Conservation (phyloP, 2,329 filamentous ascomycete genomes). For the Paraphaeosphaeria minitans region DNA sequence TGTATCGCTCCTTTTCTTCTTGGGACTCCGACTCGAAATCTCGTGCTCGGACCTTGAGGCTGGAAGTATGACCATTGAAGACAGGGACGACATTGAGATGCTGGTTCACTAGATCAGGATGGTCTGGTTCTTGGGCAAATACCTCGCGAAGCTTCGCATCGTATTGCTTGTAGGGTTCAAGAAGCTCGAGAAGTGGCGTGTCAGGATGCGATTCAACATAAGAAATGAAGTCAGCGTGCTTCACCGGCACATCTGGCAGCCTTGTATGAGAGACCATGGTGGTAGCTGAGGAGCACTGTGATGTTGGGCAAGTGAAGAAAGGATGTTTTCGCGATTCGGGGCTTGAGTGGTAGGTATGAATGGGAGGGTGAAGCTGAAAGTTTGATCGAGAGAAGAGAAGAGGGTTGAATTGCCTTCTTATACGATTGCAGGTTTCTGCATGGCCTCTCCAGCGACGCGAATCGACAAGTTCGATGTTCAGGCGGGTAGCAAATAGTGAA, state of each 20-base stretch:
- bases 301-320: not conserved
- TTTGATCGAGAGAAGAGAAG: not conserved
- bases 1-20: constrained; percentile 66
- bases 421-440: not conserved
- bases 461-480: no score
- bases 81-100: constrained; percentile 69
- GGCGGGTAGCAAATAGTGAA: not conserved
- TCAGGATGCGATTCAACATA: constrained; percentile 63
- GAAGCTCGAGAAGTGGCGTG: constrained; percentile 61
- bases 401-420: not conserved
- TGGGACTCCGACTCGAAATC: constrained; percentile 62
- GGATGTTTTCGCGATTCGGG: not conserved
- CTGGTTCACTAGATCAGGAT: constrained; percentile 62
- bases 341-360: not conserved
- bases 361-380: not conserved
- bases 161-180: constrained; percentile 70
- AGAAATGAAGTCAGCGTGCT: constrained; percentile 50
- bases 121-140: constrained; percentile 70
- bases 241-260: constrained; percentile 46
- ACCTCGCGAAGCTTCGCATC: constrained; percentile 69
- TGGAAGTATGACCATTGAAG: constrained; percentile 60
- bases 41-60: constrained; percentile 67
- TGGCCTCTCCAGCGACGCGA: not conserved
- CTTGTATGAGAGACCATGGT: constrained; percentile 17
- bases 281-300: not conserved